Conservation (phyloP, 2,329 filamentous ascomycete genomes). For the Nigrospora oryzae region DNA sequence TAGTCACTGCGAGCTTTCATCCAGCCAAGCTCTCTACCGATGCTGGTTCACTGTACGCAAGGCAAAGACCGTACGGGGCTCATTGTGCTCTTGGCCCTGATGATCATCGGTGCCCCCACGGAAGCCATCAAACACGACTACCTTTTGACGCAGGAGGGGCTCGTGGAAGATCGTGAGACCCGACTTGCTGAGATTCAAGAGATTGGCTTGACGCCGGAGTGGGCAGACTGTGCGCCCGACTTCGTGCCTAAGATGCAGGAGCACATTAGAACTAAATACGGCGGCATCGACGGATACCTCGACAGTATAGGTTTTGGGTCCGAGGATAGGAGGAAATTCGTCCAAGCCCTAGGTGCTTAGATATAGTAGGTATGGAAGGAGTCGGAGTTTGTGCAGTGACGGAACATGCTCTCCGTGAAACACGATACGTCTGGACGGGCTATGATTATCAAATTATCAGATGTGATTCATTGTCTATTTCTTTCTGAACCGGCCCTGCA, state of each 20-base stretch:
- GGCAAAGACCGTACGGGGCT: slow-evolving; percentile 82
- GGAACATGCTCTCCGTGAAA: too few relatives aligned
- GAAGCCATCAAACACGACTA: slow-evolving; percentile 66
- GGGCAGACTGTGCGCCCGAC: slow-evolving; percentile 55
- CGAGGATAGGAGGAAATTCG: slow-evolving; percentile 29
- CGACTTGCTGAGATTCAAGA: slow-evolving; percentile 59
- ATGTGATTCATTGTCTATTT: slow-evolving; percentile 28
- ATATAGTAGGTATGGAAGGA: neutral
- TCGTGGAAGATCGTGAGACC: slow-evolving; percentile 50
- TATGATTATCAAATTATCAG: slow-evolving; percentile 1
- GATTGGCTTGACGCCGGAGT: slow-evolving; percentile 67
- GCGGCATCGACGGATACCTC: slow-evolving; percentile 60
- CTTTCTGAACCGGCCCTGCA: slow-evolving; percentile 77
- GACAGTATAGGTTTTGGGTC: slow-evolving; percentile 49
- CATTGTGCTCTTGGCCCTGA: slow-evolving; percentile 57
- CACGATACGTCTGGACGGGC: neutral
- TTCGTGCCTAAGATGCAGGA: slow-evolving; percentile 52
- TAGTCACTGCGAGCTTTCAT: slow-evolving; percentile 40
- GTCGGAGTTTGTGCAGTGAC: too few relatives aligned
- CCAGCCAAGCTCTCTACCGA: slow-evolving; percentile 44
- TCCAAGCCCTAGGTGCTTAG: slow-evolving; percentile 32
- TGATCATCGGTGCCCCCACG: slow-evolving; percentile 50
- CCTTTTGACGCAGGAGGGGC: slow-evolving; percentile 48
- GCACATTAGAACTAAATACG: slow-evolving; percentile 55
- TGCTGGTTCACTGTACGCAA: slow-evolving; percentile 77